Conservation (phyloP, 305 asterid species). For the Solanum hybrid region DNA sequence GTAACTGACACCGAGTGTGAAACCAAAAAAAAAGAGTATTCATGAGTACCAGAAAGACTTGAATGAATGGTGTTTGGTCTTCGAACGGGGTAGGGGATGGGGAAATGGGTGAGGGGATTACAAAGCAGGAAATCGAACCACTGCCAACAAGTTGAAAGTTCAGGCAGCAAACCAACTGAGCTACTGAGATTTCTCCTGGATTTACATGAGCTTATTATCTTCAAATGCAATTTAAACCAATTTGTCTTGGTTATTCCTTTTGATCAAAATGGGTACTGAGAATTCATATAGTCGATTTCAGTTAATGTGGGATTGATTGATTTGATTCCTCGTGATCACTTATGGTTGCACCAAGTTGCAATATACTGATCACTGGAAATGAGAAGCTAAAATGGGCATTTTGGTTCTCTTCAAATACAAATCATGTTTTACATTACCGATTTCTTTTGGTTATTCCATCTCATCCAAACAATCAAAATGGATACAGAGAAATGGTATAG, state of each 20-base stretch:
- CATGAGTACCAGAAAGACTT: neutral
- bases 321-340: neutral
- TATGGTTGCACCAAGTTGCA: neutral
- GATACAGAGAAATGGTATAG: neutral
- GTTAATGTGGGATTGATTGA: neutral
- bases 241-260: neutral
- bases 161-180: neutral
- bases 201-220: neutral
- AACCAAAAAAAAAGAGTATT: neutral
- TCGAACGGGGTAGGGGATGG: neutral
- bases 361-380: neutral
- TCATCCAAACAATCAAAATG: neutral
- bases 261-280: neutral
- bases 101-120: neutral
- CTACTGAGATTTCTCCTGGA: neutral
- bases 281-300: neutral
- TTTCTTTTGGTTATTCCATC: neutral
- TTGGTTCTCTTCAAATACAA: neutral
- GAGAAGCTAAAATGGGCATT: neutral
- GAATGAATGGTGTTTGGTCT: neutral
- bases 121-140: neutral
- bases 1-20: neutral
- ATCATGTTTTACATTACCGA: neutral
- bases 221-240: neutral
- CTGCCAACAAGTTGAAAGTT: neutral